Evolutionary conservation across 768 basidiomycete genomes (phyloP).

Genomic region (Agrocybe chaxingu): DNA sequence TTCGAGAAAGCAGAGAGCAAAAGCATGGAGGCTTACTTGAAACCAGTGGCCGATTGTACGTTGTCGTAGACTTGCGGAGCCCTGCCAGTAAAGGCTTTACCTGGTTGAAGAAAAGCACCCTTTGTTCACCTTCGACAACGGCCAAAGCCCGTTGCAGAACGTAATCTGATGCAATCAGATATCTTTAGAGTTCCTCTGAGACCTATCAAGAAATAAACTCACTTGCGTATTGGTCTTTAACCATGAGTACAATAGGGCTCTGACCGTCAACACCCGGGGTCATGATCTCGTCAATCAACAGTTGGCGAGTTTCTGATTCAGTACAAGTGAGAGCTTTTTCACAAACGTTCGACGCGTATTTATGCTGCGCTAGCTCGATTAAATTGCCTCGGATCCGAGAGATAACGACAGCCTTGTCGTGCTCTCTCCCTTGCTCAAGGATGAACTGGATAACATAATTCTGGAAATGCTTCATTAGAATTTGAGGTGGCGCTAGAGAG

Average conservation of each 20-base stretch:
- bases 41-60: conserved; percentile 77
- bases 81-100: conserved; percentile 65
- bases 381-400: conserved; percentile 73
- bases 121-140: conserved; percentile 70
- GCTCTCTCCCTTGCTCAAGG: conserved; percentile 71
- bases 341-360: conserved; percentile 94
- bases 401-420: conserved; percentile 68
- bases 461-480: conserved; percentile 30
- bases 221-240: conserved; percentile 92
- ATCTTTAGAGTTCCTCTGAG: neutral
- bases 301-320: conserved; percentile 57
- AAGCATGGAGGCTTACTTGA: conserved; percentile 55
- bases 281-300: conserved; percentile 82
- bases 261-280: conserved; percentile 58
- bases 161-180: conserved; percentile 52
- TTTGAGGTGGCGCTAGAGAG: neutral
- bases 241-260: conserved; percentile 66
- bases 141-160: conserved; percentile 78
- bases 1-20: neutral
- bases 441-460: conserved; percentile 97
- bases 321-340: conserved; percentile 83
- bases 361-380: conserved; percentile 77
- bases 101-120: conserved; percentile 55
- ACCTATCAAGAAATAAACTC: conserved; percentile 27
- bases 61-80: conserved; percentile 70